A percentile compares a stretch with the other conserved stretches of the same genome.
phyloP scores from a whole-genome alignment of 2,329 filamentous ascomycete genomes.

The Penicillium decumbens region DNA sequence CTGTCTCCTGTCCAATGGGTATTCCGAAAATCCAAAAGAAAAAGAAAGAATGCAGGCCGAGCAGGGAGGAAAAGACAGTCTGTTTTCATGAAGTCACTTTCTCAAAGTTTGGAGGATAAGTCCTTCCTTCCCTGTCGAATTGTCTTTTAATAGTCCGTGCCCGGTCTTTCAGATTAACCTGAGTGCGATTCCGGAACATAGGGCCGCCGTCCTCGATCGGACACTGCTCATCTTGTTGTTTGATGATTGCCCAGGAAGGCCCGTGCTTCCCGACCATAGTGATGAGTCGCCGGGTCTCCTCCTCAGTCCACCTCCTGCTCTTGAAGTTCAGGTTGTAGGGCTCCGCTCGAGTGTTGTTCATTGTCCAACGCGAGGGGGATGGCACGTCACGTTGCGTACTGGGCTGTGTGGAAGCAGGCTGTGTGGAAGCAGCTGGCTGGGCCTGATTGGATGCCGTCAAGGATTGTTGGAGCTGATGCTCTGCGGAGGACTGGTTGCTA shows the following conservation, averaged over 20 bases:
- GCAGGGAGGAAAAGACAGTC: background rate
- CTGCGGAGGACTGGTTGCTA: background rate
- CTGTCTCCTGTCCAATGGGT: background rate
- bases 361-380: background rate
- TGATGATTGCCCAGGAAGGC: constrained; percentile 47
- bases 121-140: constrained; percentile 28
- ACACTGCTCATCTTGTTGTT: constrained; percentile 27
- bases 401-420: background rate
- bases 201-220: constrained; percentile 29
- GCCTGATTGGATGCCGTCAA: background rate
- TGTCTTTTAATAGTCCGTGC: constrained; percentile 52
- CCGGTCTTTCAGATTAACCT: constrained; percentile 54
- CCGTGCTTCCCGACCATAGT: constrained; percentile 47
- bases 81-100: background rate
- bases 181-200: constrained; percentile 38
- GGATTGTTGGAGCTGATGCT: constrained; percentile 6
- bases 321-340: background rate
- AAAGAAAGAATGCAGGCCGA: background rate
- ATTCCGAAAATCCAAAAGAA: background rate
- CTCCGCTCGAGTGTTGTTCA: too few relatives aligned
- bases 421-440: background rate
- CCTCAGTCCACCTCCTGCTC: constrained; percentile 32
- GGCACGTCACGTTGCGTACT: background rate
- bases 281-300: constrained; percentile 45
- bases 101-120: background rate